Base-by-base conservation (phyloP, 2,329 filamentous ascomycete genomes). In the Geosmithia morbida region DNA sequence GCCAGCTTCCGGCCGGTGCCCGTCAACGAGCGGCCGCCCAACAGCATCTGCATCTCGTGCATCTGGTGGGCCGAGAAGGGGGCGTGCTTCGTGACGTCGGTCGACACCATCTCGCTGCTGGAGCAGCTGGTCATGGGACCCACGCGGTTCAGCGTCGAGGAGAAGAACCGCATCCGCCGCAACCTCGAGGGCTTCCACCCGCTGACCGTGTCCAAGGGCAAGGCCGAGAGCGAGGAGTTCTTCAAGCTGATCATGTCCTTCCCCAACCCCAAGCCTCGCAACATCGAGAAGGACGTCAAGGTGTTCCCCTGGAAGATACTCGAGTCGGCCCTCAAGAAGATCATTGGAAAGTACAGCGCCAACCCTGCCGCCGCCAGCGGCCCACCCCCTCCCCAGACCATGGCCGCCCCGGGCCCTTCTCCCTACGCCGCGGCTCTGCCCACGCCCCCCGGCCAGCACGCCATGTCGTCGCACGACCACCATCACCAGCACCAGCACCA, bases 241-340 rank as follows among this genome's bases (percentile, higher is more conserved):
- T 97, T 97, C 79, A 96, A 96, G 69, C 76, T 96, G 57, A 97
- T 98, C 66, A 98, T 98, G 92, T 87, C 81, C 1, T 97, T 97
- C 60, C 87, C 88, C 13, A 86, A 84, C 51, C 92, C 92, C 2
- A 97, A 97, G 66, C 92, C 92, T 17, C 77, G 92, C 52, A 96
- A 97, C 60, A 98, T 98, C 53, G 92, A 97, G 70, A 98, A 98
- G 69, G 90, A 97, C 59, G 89, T 98, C 60, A 98, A 98, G 68
- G 92, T 97, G 13, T 98, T 97, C 59, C 84, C 88, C 4, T 98
- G 92, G 92, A 92, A 88, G 64, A 87, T 92, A 50, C 73, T 98
- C 43, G 77, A 79, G 45, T 77, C 81, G 50, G 90, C 92, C 0
- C 74, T 98, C 54, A 94, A 94, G 75, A 98, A 98, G 72, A 97